Evolutionary conservation across 2,329 filamentous ascomycete genomes (phyloP), one percentile per base, ranked within the genome.

Genomic region (Neocucurbitaria cava): DNA sequence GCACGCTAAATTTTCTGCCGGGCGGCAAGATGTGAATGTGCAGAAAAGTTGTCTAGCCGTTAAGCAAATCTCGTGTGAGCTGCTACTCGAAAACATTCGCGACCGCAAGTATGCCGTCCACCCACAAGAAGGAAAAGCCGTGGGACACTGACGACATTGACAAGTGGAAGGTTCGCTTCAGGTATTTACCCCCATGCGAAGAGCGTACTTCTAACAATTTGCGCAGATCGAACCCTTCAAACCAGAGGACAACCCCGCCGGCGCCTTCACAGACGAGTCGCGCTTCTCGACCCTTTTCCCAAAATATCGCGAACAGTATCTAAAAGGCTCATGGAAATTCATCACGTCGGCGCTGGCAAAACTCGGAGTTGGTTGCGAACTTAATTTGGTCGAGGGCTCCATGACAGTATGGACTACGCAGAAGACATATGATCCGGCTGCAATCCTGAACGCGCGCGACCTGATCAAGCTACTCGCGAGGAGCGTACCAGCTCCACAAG

Each of bases 391-490:
- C 4, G 93, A 98, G 76, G 95, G 95, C 72, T 92, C 88, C 74
- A 98, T 98, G 94, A 93, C 90, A 0, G 94, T 98, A 62, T 96
- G 94, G 78, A 98, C 95, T 21, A 98, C 94, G 7, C 83, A 90
- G 68, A 93, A 93, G 76, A 96, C 92, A 3, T 96, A 83, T 74
- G 95, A 99, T 72, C 95, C 95, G 7, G 92, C 93, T 5, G 86
- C 93, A 4, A 96, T 99, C 53, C 84, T 99, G 50, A 96, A 97
- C 65, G 93, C 94, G 15, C 87, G 95, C 62, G 95, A 99, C 75
- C 82, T 99, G 59, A 95, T 99, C 75, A 97, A 96, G 73, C 82
- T 99, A 30, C 84, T 99, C 5, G 89, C 95, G 3, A 86, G 95
- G 73, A 72, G 69, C 68, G 95, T 99, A 5, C 95, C 95, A 1